Conservation (phyloP, 2,329 filamentous ascomycete genomes). For the Colletotrichum liaoningense region DNA sequence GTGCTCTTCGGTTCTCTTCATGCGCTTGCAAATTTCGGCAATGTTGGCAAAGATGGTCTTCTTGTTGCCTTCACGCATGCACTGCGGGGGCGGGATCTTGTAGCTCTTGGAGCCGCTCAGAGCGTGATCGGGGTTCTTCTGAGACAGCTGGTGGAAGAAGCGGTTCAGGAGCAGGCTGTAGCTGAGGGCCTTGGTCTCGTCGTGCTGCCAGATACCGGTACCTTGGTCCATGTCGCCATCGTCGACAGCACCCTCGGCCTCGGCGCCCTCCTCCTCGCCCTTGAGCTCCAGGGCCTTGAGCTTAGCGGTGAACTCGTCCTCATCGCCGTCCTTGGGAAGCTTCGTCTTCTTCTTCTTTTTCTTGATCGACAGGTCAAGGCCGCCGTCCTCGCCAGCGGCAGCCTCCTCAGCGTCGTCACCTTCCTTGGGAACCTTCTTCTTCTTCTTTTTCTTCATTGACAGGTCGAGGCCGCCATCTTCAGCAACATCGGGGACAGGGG, state of each 20-base stretch:
- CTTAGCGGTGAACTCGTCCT: constrained; percentile 71
- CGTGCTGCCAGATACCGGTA: constrained; percentile 91
- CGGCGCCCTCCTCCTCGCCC: constrained; percentile 75
- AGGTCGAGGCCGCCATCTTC: constrained; percentile 67
- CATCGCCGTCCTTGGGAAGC: constrained; percentile 68
- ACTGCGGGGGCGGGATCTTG: constrained; percentile 99
- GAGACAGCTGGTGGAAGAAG: constrained; percentile 94
- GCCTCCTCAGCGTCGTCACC: constrained; percentile 63
- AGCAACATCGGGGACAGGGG: constrained; percentile 57
- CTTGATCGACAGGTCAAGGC: constrained; percentile 72
- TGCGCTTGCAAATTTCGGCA: constrained; percentile 97
- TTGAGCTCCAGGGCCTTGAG: constrained; percentile 72
- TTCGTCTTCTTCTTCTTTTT: constrained; percentile 86
- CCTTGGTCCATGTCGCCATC: constrained; percentile 87
- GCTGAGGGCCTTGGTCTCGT: constrained; percentile 79
- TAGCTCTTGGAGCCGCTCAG: constrained; percentile 92
- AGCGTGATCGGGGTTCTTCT: constrained; percentile 96
- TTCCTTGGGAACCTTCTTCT: constrained; percentile 72
- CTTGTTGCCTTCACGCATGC: constrained; percentile 99
- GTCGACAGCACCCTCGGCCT: constrained; percentile 63
- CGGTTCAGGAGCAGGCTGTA: constrained; percentile 89
- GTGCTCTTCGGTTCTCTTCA: constrained; percentile 99
- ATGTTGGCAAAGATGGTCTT: constrained; percentile 99
- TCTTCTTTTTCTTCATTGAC: constrained; percentile 80
- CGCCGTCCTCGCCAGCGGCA: constrained; percentile 61